Conservation (phyloP, 2,329 filamentous ascomycete species). For the Talaromyces amestolkiae region DNA sequence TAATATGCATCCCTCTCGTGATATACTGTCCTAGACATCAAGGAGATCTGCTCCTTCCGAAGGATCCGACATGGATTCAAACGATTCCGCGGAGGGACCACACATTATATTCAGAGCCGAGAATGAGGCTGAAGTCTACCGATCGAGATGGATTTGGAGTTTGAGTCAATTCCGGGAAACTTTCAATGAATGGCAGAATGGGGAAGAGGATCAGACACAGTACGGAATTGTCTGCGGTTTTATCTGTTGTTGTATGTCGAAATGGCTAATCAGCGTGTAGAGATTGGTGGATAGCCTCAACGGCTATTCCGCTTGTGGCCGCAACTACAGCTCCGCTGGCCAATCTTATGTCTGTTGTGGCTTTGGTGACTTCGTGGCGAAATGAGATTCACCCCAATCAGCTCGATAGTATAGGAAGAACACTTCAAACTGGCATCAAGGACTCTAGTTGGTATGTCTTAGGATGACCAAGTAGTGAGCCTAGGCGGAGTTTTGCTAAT, state of each 20-base stretch:
- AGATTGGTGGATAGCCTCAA: constrained; percentile 53
- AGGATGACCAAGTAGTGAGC: background rate
- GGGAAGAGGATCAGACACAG: constrained; percentile 44
- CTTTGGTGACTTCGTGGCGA: constrained; percentile 78
- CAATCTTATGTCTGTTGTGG: constrained; percentile 82
- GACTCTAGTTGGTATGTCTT: constrained; percentile 69
- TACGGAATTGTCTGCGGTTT: constrained; percentile 3
- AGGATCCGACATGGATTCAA: constrained; percentile 1
- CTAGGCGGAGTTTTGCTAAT: background rate
- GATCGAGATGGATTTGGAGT: constrained; percentile 15
- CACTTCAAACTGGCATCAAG: constrained; percentile 54
- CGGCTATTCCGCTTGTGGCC: constrained; percentile 69
- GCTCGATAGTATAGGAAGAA: constrained; percentile 47
- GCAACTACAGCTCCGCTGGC: constrained; percentile 83
- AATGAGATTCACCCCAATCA: constrained; percentile 48
- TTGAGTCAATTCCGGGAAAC: constrained; percentile 26
- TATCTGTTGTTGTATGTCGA: background rate
- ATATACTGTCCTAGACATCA: background rate
- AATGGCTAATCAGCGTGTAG: constrained; percentile 14
- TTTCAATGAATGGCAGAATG: constrained; percentile 35
- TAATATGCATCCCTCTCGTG: background rate
- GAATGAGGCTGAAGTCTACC: constrained; percentile 1
- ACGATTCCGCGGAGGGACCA: constrained; percentile 1
- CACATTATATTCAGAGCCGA: constrained; percentile 6
- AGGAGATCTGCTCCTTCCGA: background rate